Conservation (phyloP, 176 grass and related monocot genomes). For the Musa itinerans region DNA sequence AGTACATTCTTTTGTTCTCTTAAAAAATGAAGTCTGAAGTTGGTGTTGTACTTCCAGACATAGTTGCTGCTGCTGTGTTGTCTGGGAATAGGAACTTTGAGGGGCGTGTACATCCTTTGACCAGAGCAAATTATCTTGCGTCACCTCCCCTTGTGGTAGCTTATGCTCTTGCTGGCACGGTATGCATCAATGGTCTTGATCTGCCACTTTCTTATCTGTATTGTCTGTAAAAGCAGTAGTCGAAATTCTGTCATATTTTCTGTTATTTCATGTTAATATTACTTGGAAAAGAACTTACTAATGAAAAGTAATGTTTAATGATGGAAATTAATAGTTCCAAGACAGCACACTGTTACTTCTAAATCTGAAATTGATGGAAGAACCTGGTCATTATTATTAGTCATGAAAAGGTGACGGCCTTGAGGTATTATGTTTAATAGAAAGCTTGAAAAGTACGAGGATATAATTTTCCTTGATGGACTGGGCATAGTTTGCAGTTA, state of each 20-base stretch:
- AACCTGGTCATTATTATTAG: too few relatives aligned
- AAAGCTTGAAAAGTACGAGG: too few relatives aligned
- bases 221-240: background rate
- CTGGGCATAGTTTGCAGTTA: too few relatives aligned
- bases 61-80: conserved; percentile 89
- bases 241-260: background rate
- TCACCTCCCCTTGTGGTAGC: conserved; percentile 95
- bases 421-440: too few relatives aligned
- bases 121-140: conserved; percentile 96
- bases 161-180: conserved; percentile 95
- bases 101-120: conserved; percentile 88
- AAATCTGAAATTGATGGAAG: too few relatives aligned
- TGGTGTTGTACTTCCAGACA: conserved; percentile 39
- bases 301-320: too few relatives aligned
- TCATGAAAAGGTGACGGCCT: too few relatives aligned
- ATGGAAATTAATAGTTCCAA: too few relatives aligned
- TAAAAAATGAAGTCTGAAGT: conserved; percentile 19
- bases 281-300: too few relatives aligned
- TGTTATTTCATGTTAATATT: background rate
- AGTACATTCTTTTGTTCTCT: conserved; percentile 6
- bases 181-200: conserved; percentile 25
- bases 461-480: too few relatives aligned
- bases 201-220: background rate
- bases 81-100: conserved; percentile 98
- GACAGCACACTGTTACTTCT: too few relatives aligned